phyloP scores from a whole-genome alignment of 1,139 yeast species.

The Geotrichum fermentans region DNA sequence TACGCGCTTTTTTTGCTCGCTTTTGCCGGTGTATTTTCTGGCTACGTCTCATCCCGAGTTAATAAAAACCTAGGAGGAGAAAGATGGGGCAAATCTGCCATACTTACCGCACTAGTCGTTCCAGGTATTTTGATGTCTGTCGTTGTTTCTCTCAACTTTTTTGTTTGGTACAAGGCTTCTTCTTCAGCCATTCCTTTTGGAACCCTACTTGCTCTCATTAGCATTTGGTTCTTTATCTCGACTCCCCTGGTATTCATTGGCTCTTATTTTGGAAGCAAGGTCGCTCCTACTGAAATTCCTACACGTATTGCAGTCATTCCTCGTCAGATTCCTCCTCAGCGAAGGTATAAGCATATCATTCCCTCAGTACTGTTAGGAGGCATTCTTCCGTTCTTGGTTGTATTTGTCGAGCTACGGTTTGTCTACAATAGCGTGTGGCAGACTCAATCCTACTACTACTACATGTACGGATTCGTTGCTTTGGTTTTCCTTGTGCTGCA shows the following conservation, averaged over 20 bases:
- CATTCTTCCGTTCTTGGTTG: conserved; percentile 70
- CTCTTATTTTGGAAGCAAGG: conserved; percentile 53
- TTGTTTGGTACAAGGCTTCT: conserved; percentile 74
- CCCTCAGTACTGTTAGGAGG: conserved; percentile 48
- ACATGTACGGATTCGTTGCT: conserved; percentile 72
- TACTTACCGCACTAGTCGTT: conserved; percentile 39
- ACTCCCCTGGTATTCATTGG: conserved; percentile 74
- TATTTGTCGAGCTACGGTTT: conserved; percentile 70
- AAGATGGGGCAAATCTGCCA: conserved; percentile 28
- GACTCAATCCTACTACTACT: conserved; percentile 72
- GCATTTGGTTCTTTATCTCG: conserved; percentile 58
- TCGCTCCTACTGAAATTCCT: conserved; percentile 33
- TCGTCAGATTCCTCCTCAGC: conserved; percentile 41
- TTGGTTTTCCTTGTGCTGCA: conserved; percentile 56
- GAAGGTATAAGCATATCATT: conserved; percentile 36
- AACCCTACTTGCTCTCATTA: conserved; percentile 55
- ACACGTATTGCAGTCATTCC: conserved; percentile 35
- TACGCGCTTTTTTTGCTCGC: conserved; percentile 58
- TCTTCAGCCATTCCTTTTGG: conserved; percentile 76
- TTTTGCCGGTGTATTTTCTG: conserved; percentile 67
- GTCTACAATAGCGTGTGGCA: conserved; percentile 76
- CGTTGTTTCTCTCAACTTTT: conserved; percentile 55
- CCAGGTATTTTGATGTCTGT: conserved; percentile 56
- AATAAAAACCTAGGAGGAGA: conserved; percentile 49
- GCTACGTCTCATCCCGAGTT: conserved; percentile 62